Base-by-base conservation (phyloP, 768 basidiomycete genomes). In the Lyophyllum atratum region DNA sequence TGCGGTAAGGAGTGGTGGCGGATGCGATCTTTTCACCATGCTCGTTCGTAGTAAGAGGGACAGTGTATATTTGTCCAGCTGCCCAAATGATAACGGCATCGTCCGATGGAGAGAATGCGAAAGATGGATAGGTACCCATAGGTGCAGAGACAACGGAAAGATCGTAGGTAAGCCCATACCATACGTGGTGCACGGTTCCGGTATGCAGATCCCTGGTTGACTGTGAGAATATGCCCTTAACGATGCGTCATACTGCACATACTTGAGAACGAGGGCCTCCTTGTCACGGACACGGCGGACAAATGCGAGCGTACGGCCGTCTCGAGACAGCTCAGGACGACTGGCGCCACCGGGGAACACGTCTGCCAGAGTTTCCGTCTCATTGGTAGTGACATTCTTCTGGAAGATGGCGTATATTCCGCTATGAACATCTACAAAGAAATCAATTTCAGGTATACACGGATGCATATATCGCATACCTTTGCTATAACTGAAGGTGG, bases 111-210 rank as follows among this genome's bases (percentile, higher is more conserved):
- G 84, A 79, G 69, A 90, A 90, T 9, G 88, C 78, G 64, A 87
- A 91, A 1, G 87, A 85, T 0, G 89, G 89, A 61, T 91, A 91
- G 39, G 89, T 91, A 11, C 88, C 87, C 87, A 90, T 90, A 0
- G 89, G 89, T 14, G 88, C 86, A 9, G 84, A 89, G 49, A 89
- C 75, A 10, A 68, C 67, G 21, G 76, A 76, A n/a, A 85, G 74
- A 65, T 91, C 89, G 63, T 88, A 89, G 2, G 80, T 85, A 29
- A 91, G 74, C 0, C 87, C 89, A 53, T 89, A 71, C 85, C 86
- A 90, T 17, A 85, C 68, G 64, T 90, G 70, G 61, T 80, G 81
- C 37, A 87, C 72, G 2, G 85, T 86, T 17, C 89, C 89, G 0
- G 86, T 86, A 37, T 74, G 66, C 19, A 91, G 72, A 64, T 90